These are phyloP conservation scores for Phytophthora colocasiae DNA, from an alignment of 352 stramenopile species.

Conservation along the genomic window DNA sequence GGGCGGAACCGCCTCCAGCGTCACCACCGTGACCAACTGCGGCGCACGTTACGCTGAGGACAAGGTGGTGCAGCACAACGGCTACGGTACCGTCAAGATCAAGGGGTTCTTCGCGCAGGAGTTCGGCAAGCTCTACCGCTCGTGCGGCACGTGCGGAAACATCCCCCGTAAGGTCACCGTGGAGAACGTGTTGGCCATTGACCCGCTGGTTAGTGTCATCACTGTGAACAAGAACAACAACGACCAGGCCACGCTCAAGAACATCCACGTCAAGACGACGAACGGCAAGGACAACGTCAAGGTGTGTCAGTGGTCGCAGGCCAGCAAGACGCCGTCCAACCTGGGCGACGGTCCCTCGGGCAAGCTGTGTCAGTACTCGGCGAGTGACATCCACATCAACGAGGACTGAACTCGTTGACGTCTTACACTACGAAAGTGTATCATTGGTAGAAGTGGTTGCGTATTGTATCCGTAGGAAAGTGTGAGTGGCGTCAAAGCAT, in stretches of 20 bases:
- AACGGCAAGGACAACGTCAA: conserved; percentile 10
- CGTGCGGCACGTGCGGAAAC: background rate
- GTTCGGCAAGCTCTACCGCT: conserved; percentile 1
- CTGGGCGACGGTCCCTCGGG: conserved; percentile 21
- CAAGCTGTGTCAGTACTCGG: conserved; percentile 22
- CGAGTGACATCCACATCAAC: conserved; percentile 30
- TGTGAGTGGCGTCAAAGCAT: no score
- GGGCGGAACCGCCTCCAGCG: conserved; percentile 15
- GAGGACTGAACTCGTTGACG: conserved; percentile 22
- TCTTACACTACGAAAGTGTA: conserved; percentile 2
- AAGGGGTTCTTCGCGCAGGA: background rate
- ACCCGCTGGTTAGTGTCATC: conserved; percentile 26
- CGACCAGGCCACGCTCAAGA: conserved; percentile 31
- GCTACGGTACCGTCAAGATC: background rate
- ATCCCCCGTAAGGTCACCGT: conserved; percentile 34
- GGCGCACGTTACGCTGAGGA: conserved; percentile 44
- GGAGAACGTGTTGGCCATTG: conserved; percentile 26
- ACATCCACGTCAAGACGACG: conserved; percentile 31
- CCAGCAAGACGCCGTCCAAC: conserved; percentile 22
- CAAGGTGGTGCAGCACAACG: conserved; percentile 40
- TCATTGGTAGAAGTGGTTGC: background rate
- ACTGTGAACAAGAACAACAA: conserved; percentile 37
- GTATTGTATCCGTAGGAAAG: no score
- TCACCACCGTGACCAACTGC: conserved; percentile 37
- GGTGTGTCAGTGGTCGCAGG: conserved; percentile 22